Base-by-base conservation (phyloP, 108 stramenopile species). In the Fragilaria crotonensis region DNA sequence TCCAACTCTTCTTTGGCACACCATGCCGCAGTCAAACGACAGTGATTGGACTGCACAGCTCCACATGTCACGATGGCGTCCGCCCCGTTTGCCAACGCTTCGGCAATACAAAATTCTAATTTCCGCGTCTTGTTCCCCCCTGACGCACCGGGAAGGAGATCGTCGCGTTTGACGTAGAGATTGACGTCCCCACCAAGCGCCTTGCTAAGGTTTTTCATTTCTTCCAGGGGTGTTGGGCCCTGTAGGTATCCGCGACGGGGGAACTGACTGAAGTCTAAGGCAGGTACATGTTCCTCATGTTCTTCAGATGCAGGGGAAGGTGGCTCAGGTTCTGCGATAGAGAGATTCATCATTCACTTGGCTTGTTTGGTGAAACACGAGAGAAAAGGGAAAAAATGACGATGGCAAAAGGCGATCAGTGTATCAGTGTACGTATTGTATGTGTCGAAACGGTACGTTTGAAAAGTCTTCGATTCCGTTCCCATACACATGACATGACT, bases 81-180 rank as follows among this genome's bases (percentile, higher is more conserved):
- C 4, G 71, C 71, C 21, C 71, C 71, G 25, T 66, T 36, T 33
- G 54, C 26, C 22, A 67, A 14, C 27, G 71, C 71, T 11, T 66
- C 71, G 22, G 59, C 66, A 60, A 72, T 62, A 31, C 33, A 11
- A 36, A 30, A 72, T 55, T 72, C 71, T 1, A 72, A 52, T 58
- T 72, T 72, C 19, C 71, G 64, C 7, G 71, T 60, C 60, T 72
- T 72, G 60, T 66, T 67, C 11, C 71, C 71, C 23, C 71, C 71
- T n/a, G n/a, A n/a, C n/a, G n/a, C n/a, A n/a, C n/a, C n/a, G n/a
- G n/a, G n/a, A n/a, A n/a, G n/a, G n/a, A n/a, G n/a, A n/a, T n/a
- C n/a, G n/a, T n/a, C n/a, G n/a, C n/a, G n/a, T n/a, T n/a, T n/a
- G 2, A 52, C 5, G 28, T 44, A 44, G 41, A 44, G 41, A 44